Evolutionary conservation across 192 early-diverging fungal genomes (phyloP), one percentile per base, ranked within the genome.

Genomic region (Thamnidium elegans): DNA sequence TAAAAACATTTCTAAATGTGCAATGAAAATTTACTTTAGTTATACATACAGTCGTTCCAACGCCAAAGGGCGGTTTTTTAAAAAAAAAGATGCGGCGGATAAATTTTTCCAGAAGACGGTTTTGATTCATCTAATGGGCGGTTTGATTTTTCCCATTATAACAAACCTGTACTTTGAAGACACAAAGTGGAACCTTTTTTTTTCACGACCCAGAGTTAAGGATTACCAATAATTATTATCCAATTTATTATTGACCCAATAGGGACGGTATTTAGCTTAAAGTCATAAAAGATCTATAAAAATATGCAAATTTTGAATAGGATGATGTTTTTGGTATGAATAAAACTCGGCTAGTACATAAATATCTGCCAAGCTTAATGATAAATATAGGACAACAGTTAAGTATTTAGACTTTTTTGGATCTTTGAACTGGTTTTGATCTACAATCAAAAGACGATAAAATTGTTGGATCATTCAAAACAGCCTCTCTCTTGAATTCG

Each of bases 401-500:
- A 54, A n/a, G 52, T 30, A 4, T 54, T 54, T 54, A 54, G 8
- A 54, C 52, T 54, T 13, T 30, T 23, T 54, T 54, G 26, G 26
- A 54, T 54, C 52, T 54, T 30, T 54, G 52, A 23, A 54, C 23
- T 23, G 26, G 23, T 23, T 1, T 9, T 26, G 52, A 54, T 14
- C 44, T 48, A 58, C 3, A 21, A 30, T 58, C 17, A 36, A 58
- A 58, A 36, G 39, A 19, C 4, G 32, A 58, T 58, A 58, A 19
- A 0, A 30, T 11, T 58, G 17, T 36, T 36, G 55, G 55, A 15
- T 58, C 55, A 36, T 58, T 58, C 39, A 58, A 43, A 0, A 58
- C 32, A 8, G 32, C 55, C 32, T 58, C 55, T 58, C 55, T 30
- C 32, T 58, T 30, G 32, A 58, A 58, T 7, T 36, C 36, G 32